phyloP scores from a whole-genome alignment of 2,329 filamentous ascomycete species.

The Pseudocercospora ulei region DNA sequence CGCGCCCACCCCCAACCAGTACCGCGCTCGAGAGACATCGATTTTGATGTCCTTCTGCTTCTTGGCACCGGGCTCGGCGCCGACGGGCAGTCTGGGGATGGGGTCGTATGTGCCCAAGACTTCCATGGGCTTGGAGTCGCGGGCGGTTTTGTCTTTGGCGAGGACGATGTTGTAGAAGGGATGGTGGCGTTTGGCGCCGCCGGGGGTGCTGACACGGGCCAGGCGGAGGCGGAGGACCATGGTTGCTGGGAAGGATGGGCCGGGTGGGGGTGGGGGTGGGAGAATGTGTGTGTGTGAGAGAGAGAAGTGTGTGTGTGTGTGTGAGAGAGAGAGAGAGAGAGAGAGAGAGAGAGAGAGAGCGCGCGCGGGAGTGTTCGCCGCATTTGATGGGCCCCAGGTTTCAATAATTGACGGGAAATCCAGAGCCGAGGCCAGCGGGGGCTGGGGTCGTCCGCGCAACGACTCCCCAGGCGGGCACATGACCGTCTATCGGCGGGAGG shows the following conservation, averaged over 20 bases:
- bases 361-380: background rate
- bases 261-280: too few species aligned
- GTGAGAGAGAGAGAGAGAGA: background rate
- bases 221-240: conserved; percentile 92
- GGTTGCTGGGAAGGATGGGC: too few species aligned
- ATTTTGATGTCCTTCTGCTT: conserved; percentile 87
- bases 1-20: conserved; percentile 94
- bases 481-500: too few species aligned
- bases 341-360: background rate
- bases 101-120: conserved; percentile 65
- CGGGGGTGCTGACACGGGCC: conserved; percentile 67
- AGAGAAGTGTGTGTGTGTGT: background rate
- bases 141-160: conserved; percentile 77
- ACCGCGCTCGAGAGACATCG: conserved; percentile 69
- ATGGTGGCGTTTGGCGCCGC: conserved; percentile 55
- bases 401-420: too few species aligned
- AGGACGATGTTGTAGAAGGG: conserved; percentile 97
- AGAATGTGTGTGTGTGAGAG: background rate
- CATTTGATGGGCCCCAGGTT: background rate
- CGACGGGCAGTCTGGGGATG: conserved; percentile 48
- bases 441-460: too few species aligned
- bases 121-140: conserved; percentile 81
- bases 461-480: conserved; percentile 6
- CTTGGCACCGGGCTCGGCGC: conserved; percentile 46
- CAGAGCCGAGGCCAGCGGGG: too few species aligned